Evolutionary conservation across 169 alveolate species (phyloP), one percentile per base, ranked within the genome.

Genomic region (Babesia bovis): DNA sequence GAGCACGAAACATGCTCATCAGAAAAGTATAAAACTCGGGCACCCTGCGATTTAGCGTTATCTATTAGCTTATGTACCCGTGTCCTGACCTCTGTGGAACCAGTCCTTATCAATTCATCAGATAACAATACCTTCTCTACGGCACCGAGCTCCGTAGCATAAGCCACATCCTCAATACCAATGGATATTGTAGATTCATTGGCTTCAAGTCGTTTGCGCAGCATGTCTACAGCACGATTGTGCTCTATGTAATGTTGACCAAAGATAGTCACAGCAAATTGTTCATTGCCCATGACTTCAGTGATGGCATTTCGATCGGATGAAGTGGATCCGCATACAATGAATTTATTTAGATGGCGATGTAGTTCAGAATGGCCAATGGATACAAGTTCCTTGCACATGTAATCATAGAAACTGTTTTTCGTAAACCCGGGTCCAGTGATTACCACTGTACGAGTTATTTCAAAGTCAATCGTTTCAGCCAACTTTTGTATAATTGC

Each of bases 1-100:
- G 84, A 90, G 7, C 90, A 84, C 19, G 92, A 60, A 44, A 72
- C 66, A 66, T 87, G 92, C 33, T 73, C 73, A 56, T 87, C 92
- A 0, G 92, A 83, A 42, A 87, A 71, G 42, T 68, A 73, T 42
- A 28, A 77, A 19, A 66, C 90, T 2, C 51, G 60, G 0, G 84
- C 90, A n/a, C 90, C 90, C 25, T 55, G 73, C 9, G 45, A 44
- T 56, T 75, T 87, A 5, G 66, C 89, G 9, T 77, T 51, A 17
- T 84, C 83, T 0, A 87, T 32, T 23, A 87, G 42, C 19, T 53
- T 32, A 40, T 66, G 84, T 41, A 83, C 63, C 23, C 21, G 69
- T 41, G 74, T 83, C 53, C 92, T 65, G 13, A 36, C 40, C 9
- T 66, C 70, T 4, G 78, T 71, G 28, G 51, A 50, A 10, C 88